phyloP scores from a whole-genome alignment of 768 basidiomycete species.

The Podaxis carcinomalis region DNA sequence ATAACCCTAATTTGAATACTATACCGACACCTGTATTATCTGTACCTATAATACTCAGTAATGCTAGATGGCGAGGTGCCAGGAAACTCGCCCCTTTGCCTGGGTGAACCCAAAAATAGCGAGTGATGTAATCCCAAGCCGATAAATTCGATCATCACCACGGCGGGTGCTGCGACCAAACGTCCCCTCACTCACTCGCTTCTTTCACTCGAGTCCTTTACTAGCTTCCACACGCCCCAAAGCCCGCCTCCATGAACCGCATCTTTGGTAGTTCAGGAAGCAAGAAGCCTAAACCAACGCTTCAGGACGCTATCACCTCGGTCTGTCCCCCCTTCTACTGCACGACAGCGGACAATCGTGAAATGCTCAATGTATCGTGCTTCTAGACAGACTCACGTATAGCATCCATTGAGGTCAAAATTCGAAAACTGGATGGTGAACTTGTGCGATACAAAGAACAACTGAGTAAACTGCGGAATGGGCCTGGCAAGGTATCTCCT shows the following conservation, averaged over 20 bases:
- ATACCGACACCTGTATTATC: not conserved
- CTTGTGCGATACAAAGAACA: constrained; percentile 91
- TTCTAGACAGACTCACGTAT: constrained; percentile 83
- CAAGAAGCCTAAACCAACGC: constrained; percentile 80
- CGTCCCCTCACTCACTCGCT: not conserved
- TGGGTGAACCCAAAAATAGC: not conserved
- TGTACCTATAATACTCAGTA: not conserved
- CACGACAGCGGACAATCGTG: not conserved
- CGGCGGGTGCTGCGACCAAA: not conserved
- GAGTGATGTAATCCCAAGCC: constrained; percentile 1
- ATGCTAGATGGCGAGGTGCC: too few relatives aligned
- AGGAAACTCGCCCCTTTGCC: too few relatives aligned
- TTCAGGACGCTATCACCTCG: constrained; percentile 91
- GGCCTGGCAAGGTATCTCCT: constrained; percentile 82
- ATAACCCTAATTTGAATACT: not conserved
- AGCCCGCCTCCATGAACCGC: constrained; percentile 59
- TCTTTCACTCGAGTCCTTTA: not conserved
- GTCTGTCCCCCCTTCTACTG: constrained; percentile 36
- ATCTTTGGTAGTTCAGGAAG: constrained; percentile 73
- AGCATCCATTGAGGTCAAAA: constrained; percentile 90
- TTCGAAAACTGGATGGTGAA: constrained; percentile 95
- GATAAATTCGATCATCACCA: not conserved
- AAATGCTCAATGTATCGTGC: constrained; percentile 1
- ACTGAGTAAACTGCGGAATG: constrained; percentile 88
- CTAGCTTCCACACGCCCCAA: not conserved